Conservation (phyloP, 441 rosid genomes). For the Euphorbia schlechtendalii region DNA sequence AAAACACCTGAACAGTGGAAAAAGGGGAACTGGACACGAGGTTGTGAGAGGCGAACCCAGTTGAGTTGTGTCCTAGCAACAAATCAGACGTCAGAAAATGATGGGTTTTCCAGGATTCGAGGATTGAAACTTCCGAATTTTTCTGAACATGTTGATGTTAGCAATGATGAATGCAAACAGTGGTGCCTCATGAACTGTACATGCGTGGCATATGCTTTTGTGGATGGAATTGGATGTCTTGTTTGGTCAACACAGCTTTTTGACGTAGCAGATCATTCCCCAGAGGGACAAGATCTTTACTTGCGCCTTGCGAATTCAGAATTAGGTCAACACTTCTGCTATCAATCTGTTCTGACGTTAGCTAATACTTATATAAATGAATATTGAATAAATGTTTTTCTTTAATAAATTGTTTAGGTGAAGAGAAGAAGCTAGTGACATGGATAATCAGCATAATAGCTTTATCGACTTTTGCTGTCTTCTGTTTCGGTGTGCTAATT, state of each 20-base stretch:
- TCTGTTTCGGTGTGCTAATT: too few species aligned
- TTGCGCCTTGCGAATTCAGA: conserved; percentile 15
- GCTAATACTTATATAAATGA: too few species aligned
- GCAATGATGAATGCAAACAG: neutral
- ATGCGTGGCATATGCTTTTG: conserved; percentile 15
- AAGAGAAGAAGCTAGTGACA: too few species aligned
- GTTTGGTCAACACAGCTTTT: conserved; percentile 9
- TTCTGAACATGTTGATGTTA: neutral
- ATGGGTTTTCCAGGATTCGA: conserved; percentile 8
- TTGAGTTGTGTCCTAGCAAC: conserved; percentile 3
- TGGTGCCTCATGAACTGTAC: conserved; percentile 10
- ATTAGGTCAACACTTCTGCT: neutral
- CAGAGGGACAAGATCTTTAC: conserved; percentile 15
- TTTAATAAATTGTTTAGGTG: neutral
- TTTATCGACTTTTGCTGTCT: too few species aligned
- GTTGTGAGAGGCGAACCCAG: conserved; percentile 11
- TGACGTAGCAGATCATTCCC: conserved; percentile 14
- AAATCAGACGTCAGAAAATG: neutral
- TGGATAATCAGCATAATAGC: too few species aligned
- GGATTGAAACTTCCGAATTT: conserved; percentile 13
- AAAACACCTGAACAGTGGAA: conserved; percentile 6
- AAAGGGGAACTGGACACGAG: conserved; percentile 3
- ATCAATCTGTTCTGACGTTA: too few species aligned
- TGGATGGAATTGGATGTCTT: conserved; percentile 12
- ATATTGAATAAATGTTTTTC: too few species aligned